A percentile compares a stretch with the other conserved stretches of the same genome.
These are phyloP conservation scores for Pneumocystis canis DNA, from an alignment of 1,139 yeast species.

Conservation along the genomic window DNA sequence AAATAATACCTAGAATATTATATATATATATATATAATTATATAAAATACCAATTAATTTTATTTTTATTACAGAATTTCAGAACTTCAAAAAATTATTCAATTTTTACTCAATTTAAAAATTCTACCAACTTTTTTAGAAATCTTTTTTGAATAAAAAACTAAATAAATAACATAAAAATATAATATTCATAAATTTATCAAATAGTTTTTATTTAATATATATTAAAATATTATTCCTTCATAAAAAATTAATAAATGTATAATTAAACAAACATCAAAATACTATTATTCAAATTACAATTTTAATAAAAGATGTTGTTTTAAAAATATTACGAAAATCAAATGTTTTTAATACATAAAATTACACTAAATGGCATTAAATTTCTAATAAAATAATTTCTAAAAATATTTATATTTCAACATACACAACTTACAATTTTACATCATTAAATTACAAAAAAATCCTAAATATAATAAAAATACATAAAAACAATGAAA, in stretches of 20 bases:
- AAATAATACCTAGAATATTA: no score
- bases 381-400: not conserved
- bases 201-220: not conserved
- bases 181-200: no score
- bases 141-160: not conserved
- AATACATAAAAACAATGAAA: not conserved
- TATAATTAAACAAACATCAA: not conserved
- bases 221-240: no score
- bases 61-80: no score
- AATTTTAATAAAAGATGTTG: not conserved
- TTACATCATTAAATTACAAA: not conserved
- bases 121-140: not conserved
- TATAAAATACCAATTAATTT: no score
- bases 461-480: not conserved
- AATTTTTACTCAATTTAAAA: not conserved
- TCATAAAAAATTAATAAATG: not conserved
- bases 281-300: not conserved
- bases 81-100: no score
- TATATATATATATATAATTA: no score
- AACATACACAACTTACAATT: not conserved
- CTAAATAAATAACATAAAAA: no score
- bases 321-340: not conserved
- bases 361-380: not conserved
- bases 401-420: no score
- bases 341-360: not conserved